phyloP scores from a whole-genome alignment of 805 yeast species.

The Ogataea nakhonphanomensis region DNA sequence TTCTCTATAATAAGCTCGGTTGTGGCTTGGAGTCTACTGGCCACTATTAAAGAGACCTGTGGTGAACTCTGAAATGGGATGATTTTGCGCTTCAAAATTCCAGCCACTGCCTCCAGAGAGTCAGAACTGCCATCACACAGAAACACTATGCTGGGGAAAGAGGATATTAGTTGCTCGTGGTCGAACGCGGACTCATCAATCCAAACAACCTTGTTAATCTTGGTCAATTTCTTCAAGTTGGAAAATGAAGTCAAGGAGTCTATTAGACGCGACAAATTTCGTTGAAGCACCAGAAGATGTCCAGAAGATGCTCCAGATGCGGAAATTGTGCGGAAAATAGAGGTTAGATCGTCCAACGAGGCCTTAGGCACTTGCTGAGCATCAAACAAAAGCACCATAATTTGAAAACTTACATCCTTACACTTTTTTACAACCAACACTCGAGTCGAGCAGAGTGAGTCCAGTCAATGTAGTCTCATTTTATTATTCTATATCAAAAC shows the following conservation, averaged over 20 bases:
- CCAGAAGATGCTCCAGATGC: constrained; percentile 1
- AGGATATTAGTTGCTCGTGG: constrained; percentile 17
- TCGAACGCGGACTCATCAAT: constrained; percentile 22
- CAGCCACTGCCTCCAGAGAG: constrained; percentile 11
- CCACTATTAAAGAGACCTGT: constrained; percentile 18
- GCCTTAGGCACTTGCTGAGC: constrained; percentile 8
- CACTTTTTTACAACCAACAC: constrained; percentile 1
- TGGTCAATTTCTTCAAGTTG: constrained; percentile 23
- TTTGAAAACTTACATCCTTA: constrained; percentile 3
- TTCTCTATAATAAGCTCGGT: constrained; percentile 21
- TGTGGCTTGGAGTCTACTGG: constrained; percentile 13
- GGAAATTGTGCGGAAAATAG: constrained; percentile 18
- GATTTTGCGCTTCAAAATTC: constrained; percentile 16
- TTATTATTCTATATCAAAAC: constrained; percentile 4
- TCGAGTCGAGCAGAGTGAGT: neutral
- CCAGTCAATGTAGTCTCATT: neutral
- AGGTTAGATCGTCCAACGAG: constrained; percentile 15
- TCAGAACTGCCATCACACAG: constrained; percentile 18
- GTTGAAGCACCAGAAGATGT: constrained; percentile 26
- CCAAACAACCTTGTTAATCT: constrained; percentile 30
- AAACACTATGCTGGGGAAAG: constrained; percentile 24
- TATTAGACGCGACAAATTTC: constrained; percentile 22
- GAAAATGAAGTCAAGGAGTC: constrained; percentile 29
- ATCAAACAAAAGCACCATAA: constrained; percentile 16
- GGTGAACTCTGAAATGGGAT: constrained; percentile 15